These are phyloP conservation scores for Pichiaceae sp. DNA, from an alignment of 1,139 yeast species.

Conservation along the genomic window DNA sequence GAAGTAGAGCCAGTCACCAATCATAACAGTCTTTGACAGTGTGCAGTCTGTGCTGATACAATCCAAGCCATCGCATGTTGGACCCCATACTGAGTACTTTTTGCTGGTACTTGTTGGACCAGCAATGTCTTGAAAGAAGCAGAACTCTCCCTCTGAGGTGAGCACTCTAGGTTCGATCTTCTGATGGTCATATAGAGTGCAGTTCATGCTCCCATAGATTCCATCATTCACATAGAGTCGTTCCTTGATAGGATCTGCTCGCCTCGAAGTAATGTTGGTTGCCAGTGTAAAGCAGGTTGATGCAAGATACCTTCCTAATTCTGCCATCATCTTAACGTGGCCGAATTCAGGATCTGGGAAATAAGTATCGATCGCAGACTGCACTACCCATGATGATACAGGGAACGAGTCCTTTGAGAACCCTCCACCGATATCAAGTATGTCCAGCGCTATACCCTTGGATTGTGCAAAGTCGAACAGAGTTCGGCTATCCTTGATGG, in stretches of 20 bases:
- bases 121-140: conserved; percentile 28
- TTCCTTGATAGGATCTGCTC: conserved; percentile 30
- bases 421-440: conserved; percentile 89
- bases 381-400: conserved; percentile 52
- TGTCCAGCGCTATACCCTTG: conserved; percentile 38
- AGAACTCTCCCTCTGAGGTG: conserved; percentile 42
- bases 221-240: conserved; percentile 87
- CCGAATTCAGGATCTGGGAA: conserved; percentile 39
- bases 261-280: conserved; percentile 74
- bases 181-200: conserved; percentile 90
- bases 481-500: conserved; percentile 60
- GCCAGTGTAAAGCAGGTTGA: conserved; percentile 84
- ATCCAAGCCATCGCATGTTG: conserved; percentile 96
- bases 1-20: conserved; percentile 93
- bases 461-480: conserved; percentile 57
- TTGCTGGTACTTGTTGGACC: conserved; percentile 4
- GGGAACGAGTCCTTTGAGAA: conserved; percentile 64
- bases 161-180: conserved; percentile 63
- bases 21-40: conserved; percentile 53
- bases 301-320: conserved; percentile 89
- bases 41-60: conserved; percentile 52
- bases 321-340: conserved; percentile 65
- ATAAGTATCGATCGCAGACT: conserved; percentile 42
- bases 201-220: conserved; percentile 90
- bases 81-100: conserved; percentile 86